These are phyloP conservation scores for Jackrogersella minutella DNA, from an alignment of 495 filamentous ascomycete species.

Conservation along the genomic window DNA sequence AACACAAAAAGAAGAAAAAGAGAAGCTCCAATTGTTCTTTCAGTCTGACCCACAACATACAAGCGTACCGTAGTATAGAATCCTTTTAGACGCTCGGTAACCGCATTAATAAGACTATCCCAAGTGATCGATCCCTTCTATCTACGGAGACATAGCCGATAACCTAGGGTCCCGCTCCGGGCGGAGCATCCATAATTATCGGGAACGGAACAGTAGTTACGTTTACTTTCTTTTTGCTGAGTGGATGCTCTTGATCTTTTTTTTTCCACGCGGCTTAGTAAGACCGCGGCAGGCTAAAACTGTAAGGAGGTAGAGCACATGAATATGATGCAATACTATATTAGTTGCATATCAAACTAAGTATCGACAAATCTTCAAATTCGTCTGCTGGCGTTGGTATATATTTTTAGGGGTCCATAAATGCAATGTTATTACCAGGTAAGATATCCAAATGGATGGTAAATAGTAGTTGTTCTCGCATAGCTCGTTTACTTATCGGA, in stretches of 20 bases:
- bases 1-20: background rate
- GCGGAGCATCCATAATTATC: constrained; percentile 37
- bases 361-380: constrained; percentile 11
- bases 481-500: constrained; percentile 21
- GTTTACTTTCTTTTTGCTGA: constrained; percentile 13
- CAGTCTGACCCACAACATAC: constrained; percentile 12
- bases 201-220: constrained; percentile 18
- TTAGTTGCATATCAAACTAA: background rate
- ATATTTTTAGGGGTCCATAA: background rate
- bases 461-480: constrained; percentile 13
- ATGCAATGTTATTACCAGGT: constrained; percentile 1
- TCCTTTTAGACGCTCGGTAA: background rate
- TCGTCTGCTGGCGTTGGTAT: constrained; percentile 6
- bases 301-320: constrained; percentile 8
- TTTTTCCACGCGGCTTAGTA: constrained; percentile 11
- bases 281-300: constrained; percentile 29
- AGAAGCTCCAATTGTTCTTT: background rate
- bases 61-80: background rate
- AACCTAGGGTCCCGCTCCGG: constrained; percentile 32
- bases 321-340: constrained; percentile 28
- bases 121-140: constrained; percentile 17
- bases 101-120: constrained; percentile 4
- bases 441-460: constrained; percentile 7
- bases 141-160: constrained; percentile 36
- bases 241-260: constrained; percentile 7